Evolutionary conservation across 2,329 filamentous ascomycete species (phyloP).

Genomic region (Thielaviopsis populi): DNA sequence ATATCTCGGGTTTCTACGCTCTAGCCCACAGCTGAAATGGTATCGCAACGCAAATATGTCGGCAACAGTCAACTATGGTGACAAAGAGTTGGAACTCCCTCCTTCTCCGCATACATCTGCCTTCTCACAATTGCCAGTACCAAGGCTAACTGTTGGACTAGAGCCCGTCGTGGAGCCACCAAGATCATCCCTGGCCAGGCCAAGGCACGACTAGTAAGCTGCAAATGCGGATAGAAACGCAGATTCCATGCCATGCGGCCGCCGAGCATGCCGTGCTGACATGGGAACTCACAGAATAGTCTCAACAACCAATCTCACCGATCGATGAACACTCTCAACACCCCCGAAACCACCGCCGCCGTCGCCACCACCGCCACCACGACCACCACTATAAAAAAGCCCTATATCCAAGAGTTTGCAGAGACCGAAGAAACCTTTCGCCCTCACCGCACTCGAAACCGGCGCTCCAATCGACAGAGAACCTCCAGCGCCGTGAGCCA

Average conservation of each 20-base stretch:
- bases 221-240: background rate
- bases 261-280: background rate
- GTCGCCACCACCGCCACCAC: too few relatives aligned
- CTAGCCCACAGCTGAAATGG: slow-evolving; percentile 5
- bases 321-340: background rate
- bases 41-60: slow-evolving; percentile 7
- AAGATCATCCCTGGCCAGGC: slow-evolving; percentile 2
- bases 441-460: background rate
- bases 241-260: background rate
- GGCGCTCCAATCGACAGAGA: background rate
- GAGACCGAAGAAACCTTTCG: background rate
- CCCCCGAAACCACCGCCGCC: background rate
- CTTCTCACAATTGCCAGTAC: background rate
- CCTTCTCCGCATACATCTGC: background rate
- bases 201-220: slow-evolving; percentile 7
- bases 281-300: background rate
- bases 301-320: background rate
- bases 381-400: background rate
- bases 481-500: background rate
- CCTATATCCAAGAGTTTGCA: background rate
- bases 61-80: slow-evolving; percentile 3
- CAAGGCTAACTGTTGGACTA: background rate
- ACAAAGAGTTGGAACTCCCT: slow-evolving; percentile 2
- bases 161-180: slow-evolving; percentile 1
- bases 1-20: background rate